phyloP scores from a whole-genome alignment of 306 rosid genomes.

The Dryas drummondii region DNA sequence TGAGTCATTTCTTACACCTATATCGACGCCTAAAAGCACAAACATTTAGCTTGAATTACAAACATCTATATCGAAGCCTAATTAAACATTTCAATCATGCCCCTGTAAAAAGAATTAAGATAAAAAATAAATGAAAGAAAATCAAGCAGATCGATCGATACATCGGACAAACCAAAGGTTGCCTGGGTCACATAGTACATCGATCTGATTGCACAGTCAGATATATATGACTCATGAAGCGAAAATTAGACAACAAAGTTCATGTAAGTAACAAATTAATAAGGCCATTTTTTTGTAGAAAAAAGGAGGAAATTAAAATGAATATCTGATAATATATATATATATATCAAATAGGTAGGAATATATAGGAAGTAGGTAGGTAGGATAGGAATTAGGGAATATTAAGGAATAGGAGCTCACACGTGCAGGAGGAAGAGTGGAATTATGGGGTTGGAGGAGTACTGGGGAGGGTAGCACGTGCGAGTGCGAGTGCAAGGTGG shows the following conservation, averaged over 20 bases:
- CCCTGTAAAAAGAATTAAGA: not conserved
- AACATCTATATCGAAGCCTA: too few species aligned
- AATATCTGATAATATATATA: not conserved
- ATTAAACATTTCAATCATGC: not conserved
- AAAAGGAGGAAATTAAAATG: not conserved
- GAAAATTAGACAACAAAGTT: not conserved
- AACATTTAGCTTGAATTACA: too few species aligned
- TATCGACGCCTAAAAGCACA: too few species aligned
- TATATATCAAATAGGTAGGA: not conserved
- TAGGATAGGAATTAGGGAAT: too few species aligned
- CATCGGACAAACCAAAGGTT: not conserved
- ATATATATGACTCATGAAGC: not conserved
- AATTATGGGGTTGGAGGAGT: not conserved
- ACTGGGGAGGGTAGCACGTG: constrained; percentile 40
- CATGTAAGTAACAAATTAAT: not conserved
- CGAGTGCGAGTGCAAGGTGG: constrained; percentile 16
- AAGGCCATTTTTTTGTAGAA: too few species aligned
- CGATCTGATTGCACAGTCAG: not conserved
- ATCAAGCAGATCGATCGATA: not conserved
- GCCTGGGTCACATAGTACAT: too few species aligned
- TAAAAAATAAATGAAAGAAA: not conserved
- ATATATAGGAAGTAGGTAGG: too few species aligned
- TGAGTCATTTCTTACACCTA: too few species aligned
- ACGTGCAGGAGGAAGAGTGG: constrained; percentile 45
- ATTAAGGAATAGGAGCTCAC: constrained; percentile 42